phyloP scores from a whole-genome alignment of 495 filamentous ascomycete genomes.

The Hypoxylon intermedium region DNA sequence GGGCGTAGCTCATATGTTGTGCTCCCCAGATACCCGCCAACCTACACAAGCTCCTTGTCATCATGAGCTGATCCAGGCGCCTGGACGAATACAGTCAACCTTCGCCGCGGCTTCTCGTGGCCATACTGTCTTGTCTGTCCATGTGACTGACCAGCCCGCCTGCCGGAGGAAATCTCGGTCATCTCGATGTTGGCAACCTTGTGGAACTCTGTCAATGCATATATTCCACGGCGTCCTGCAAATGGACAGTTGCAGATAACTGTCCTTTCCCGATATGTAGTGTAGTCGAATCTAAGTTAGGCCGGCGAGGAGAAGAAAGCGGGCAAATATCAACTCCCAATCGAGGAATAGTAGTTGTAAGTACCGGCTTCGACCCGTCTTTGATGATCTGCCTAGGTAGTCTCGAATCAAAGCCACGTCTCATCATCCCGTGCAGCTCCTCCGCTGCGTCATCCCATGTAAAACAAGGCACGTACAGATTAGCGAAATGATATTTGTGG shows the following conservation, averaged over 20 bases:
- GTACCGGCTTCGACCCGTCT: too few relatives aligned
- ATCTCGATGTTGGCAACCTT: conserved; percentile 19
- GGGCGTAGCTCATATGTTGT: conserved; percentile 13
- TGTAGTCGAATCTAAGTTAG: conserved; percentile 29
- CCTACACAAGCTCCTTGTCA: conserved; percentile 8
- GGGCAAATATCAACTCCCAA: conserved; percentile 15
- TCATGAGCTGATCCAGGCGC: conserved; percentile 5
- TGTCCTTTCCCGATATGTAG: conserved; percentile 20
- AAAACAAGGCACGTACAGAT: conserved; percentile 35
- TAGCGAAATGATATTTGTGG: conserved; percentile 40
- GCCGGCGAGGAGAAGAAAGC: conserved; percentile 12
- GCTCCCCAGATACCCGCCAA: conserved; percentile 25
- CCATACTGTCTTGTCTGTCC: conserved; percentile 6
- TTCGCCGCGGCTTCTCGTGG: conserved; percentile 7
- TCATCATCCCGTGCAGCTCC: conserved; percentile 33
- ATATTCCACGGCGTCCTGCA: conserved; percentile 9
- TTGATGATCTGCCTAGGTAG: conserved; percentile 1
- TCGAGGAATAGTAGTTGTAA: conserved; percentile 5
- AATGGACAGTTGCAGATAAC: conserved; percentile 20
- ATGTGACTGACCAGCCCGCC: conserved; percentile 20
- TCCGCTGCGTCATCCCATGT: conserved; percentile 36
- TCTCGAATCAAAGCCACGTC: conserved; percentile 38
- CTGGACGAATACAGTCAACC: conserved; percentile 18
- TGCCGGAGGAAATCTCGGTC: conserved; percentile 5
- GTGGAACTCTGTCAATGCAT: conserved; percentile 19